These are phyloP conservation scores for Tolypocladium paradoxum DNA, from an alignment of 2,329 filamentous ascomycete genomes.

Conservation along the genomic window DNA sequence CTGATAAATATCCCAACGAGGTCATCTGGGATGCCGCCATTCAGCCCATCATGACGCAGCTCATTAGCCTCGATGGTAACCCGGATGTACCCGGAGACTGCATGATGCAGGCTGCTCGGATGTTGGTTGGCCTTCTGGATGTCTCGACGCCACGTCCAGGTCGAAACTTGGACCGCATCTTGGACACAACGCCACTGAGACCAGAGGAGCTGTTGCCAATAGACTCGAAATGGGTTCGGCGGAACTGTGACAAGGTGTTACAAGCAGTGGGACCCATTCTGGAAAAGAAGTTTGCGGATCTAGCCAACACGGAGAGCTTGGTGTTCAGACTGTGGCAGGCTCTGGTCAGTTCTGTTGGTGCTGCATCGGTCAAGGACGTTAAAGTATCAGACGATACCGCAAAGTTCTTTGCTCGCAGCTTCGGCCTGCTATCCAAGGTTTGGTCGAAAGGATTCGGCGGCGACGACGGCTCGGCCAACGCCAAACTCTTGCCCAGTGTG, in stretches of 20 bases:
- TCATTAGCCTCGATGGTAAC: slow-evolving; percentile 32
- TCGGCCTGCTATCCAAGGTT: slow-evolving; percentile 57
- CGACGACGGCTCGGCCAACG: slow-evolving; percentile 31
- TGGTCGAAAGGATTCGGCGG: slow-evolving; percentile 40
- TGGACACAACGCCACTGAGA: slow-evolving; percentile 45
- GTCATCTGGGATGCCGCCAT: slow-evolving; percentile 71
- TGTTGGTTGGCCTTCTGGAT: slow-evolving; percentile 63
- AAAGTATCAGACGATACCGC: slow-evolving; percentile 78
- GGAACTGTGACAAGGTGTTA: slow-evolving; percentile 56
- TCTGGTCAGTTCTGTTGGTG: slow-evolving; percentile 51
- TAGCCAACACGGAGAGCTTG: slow-evolving; percentile 49
- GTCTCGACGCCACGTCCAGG: slow-evolving; percentile 42
- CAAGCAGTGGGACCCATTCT: slow-evolving; percentile 48
- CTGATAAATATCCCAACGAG: slow-evolving; percentile 56
- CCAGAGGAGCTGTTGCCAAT: slow-evolving; percentile 73
- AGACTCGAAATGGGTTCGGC: slow-evolving; percentile 79
- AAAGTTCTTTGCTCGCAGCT: slow-evolving; percentile 61
- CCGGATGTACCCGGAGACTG: slow-evolving; percentile 35
- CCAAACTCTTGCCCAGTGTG: slow-evolving; percentile 44
- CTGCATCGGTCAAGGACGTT: slow-evolving; percentile 73
- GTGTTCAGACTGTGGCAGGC: slow-evolving; percentile 47
- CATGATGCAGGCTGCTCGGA: slow-evolving; percentile 48
- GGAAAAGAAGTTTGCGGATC: slow-evolving; percentile 47
- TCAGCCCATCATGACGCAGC: slow-evolving; percentile 47
- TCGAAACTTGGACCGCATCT: slow-evolving; percentile 67